Percentiles rank a stretch among this genome's conserved stretches.
Conservation (phyloP, 2,329 filamentous ascomycete species). For the Hymenoscyphus linearis region DNA sequence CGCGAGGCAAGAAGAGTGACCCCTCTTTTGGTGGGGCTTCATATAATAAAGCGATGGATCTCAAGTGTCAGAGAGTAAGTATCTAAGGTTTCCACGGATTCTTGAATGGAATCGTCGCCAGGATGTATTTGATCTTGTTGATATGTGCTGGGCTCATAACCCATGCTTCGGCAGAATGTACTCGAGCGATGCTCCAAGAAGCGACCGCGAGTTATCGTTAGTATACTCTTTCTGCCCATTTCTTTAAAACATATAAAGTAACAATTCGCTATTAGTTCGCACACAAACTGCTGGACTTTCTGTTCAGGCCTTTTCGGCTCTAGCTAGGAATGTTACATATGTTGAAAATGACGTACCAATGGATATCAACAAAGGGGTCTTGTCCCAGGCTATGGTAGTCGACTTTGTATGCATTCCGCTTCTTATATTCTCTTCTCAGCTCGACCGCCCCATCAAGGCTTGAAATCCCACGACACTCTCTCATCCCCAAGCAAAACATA, state of each 20-base stretch:
- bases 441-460: too few relatives aligned
- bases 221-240: neutral
- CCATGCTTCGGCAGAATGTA: constrained; percentile 10
- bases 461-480: too few relatives aligned
- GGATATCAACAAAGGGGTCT: constrained; percentile 8
- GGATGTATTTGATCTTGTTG: neutral
- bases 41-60: neutral
- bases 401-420: constrained; percentile 1
- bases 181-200: constrained; percentile 12
- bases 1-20: neutral
- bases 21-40: neutral
- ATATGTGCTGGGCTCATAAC: constrained; percentile 2
- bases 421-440: too few relatives aligned
- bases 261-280: constrained; percentile 1
- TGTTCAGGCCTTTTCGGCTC: neutral
- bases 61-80: neutral
- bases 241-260: neutral
- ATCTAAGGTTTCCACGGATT: neutral
- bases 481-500: too few relatives aligned
- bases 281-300: constrained; percentile 8
- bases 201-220: constrained; percentile 10
- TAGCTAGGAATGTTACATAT: constrained; percentile 9
- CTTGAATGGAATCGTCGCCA: neutral
- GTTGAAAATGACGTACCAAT: constrained; percentile 12
- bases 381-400: constrained; percentile 8